Base-by-base conservation (phyloP, 805 yeast genomes). In the Nakazawaea anatomiae region DNA sequence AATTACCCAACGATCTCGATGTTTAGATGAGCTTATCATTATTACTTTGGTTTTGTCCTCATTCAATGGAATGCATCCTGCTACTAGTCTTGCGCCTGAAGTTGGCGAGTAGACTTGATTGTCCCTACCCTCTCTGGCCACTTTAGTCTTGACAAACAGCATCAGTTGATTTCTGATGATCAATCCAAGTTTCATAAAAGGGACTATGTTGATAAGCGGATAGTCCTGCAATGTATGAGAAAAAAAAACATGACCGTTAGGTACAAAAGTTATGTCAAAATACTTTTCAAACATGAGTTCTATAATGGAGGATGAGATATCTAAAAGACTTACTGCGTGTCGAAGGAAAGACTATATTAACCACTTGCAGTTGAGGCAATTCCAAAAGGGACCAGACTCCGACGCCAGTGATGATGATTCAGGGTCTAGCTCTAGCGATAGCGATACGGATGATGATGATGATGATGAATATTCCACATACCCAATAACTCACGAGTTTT, bases 61-160 rank as follows among this genome's bases (percentile, higher is more conserved):
- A 58, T 83, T 80, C 45, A 92, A 68, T 29, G 92, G 84, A 9
- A 94, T 78, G 57, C 96, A 87, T 0, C 99, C 99, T 4, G 98
- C 97, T 7, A 94, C 97, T 57, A 94, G 66, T 39, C 99, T 73
- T 1, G 96, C 89, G 2, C 95, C 95, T 0, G 83, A 74, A 1
- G 63, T 52, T 54, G 74, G 55, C 55, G 83, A 71, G 71, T 86
- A 79, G 54, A 83, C 70, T 60, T 84, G 89, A 58, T 77, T 72
- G 25, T 67, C 72, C 45, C 89, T 65, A 2, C 90, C 90, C 6
- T 70, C 76, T 46, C 89, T 66, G 12, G 85, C 68, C 4, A 46
- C 54, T 4, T 52, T 57, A 2, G 72, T 61, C 51, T 66, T 68
- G 6, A 46, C 54, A 47, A 71, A 66, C 18, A 39, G 53, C 49